Conservation (phyloP, 768 basidiomycete genomes). For the Pisolithus orientalis region DNA sequence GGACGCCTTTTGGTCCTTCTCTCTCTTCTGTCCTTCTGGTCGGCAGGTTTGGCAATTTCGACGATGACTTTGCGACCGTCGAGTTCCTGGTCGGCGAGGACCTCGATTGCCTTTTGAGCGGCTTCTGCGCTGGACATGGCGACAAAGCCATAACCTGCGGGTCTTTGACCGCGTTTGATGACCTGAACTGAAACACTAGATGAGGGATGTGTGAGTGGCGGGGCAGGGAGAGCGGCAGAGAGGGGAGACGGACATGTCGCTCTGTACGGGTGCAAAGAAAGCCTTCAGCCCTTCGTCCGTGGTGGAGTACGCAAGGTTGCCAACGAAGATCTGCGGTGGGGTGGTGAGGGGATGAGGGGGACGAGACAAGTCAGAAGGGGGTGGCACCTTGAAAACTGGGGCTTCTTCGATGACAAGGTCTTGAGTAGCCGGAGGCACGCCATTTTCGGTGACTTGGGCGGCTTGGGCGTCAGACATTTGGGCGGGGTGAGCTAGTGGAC, state of each 20-base stretch:
- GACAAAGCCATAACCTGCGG: conserved; percentile 92
- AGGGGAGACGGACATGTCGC: conserved; percentile 69
- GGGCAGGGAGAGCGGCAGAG: neutral
- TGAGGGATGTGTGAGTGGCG: conserved; percentile 10
- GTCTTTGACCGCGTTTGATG: conserved; percentile 78
- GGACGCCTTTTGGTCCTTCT: conserved; percentile 74
- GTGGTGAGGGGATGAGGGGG: conserved; percentile 12
- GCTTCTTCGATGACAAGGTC: conserved; percentile 60
- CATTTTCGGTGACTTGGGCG: conserved; percentile 77
- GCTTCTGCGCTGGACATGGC: conserved; percentile 75
- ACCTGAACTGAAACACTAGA: conserved; percentile 75
- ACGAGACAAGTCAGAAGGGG: conserved; percentile 7
- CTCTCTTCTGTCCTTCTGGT: conserved; percentile 80
- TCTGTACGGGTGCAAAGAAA: conserved; percentile 84
- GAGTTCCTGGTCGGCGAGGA: conserved; percentile 83
- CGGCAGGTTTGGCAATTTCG: conserved; percentile 88
- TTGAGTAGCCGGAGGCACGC: conserved; percentile 77
- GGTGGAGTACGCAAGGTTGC: conserved; percentile 91
- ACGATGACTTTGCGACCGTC: conserved; percentile 85
- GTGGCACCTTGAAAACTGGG: conserved; percentile 70
- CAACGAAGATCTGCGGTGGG: conserved; percentile 73
- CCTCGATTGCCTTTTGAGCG: conserved; percentile 79
- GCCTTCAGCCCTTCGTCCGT: conserved; percentile 93
- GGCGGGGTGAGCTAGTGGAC: conserved; percentile 49
- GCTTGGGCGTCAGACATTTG: conserved; percentile 89